These are phyloP conservation scores for Trichosporon ovoides DNA, from an alignment of 1,284 basidiomycete genomes.

Conservation along the genomic window DNA sequence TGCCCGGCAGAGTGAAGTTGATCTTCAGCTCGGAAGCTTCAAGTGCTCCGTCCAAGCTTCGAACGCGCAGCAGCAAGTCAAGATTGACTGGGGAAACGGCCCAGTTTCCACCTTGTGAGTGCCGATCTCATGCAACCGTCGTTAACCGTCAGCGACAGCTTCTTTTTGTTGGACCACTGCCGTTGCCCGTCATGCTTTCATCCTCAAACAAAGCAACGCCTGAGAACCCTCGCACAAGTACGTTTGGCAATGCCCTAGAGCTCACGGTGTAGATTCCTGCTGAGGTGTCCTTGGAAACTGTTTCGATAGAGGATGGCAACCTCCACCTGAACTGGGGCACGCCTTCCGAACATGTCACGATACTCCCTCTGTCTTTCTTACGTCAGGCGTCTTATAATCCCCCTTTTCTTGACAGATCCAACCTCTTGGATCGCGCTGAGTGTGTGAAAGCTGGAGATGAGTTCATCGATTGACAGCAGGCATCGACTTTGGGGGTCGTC, in stretches of 20 bases:
- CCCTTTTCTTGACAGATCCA: slow-evolving; percentile 15
- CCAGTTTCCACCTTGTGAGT: not conserved
- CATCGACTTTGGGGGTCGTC: slow-evolving; percentile 75
- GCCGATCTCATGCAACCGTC: not conserved
- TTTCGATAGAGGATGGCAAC: slow-evolving; percentile 16
- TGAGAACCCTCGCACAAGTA: slow-evolving; percentile 79
- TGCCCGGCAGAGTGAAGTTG: no score
- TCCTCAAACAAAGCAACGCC: slow-evolving; percentile 78
- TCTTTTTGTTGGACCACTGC: slow-evolving; percentile 80
- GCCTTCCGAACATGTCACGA: slow-evolving; percentile 57
- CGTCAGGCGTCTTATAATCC: slow-evolving; percentile 23
- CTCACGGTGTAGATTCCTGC: slow-evolving; percentile 59
- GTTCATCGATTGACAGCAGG: slow-evolving; percentile 47
- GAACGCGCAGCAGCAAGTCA: not conserved
- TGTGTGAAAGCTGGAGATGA: not conserved
- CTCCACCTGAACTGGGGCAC: slow-evolving; percentile 52
- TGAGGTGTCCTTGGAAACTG: slow-evolving; percentile 54
- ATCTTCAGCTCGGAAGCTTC: no score
- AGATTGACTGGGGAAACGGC: not conserved
- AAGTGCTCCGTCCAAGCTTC: no score
- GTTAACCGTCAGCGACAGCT: slow-evolving; percentile 56
- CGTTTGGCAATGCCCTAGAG: slow-evolving; percentile 18
- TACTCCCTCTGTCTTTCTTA: slow-evolving; percentile 60
- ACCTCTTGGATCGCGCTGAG: not conserved
- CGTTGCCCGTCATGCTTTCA: slow-evolving; percentile 85